Evolutionary conservation across 202 grass and related monocot species (phyloP).

Genomic region (Schoenoplectus triqueter): DNA sequence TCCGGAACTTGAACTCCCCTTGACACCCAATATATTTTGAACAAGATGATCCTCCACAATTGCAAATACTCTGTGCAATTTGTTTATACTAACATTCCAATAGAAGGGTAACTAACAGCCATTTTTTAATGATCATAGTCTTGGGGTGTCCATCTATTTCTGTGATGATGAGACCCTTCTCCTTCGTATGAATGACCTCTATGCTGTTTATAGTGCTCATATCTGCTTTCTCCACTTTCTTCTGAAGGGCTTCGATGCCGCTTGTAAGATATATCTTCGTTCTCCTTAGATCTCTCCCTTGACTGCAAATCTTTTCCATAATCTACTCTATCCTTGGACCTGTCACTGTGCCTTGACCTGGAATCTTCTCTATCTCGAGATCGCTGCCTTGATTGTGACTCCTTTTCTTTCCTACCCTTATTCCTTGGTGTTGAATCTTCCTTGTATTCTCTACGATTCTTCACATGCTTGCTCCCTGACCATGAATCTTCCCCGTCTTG

Average conservation of each 20-base stretch:
- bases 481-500: constrained; percentile 39
- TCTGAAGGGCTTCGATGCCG: constrained; percentile 39
- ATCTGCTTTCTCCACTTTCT: constrained; percentile 34
- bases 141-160: constrained; percentile 21
- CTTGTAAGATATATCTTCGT: constrained; percentile 44
- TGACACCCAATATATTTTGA: background rate
- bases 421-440: constrained; percentile 31
- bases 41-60: constrained; percentile 1
- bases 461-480: constrained; percentile 40
- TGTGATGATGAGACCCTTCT: constrained; percentile 19
- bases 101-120: background rate
- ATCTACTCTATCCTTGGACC: constrained; percentile 31
- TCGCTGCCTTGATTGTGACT: constrained; percentile 46
- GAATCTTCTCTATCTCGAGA: constrained; percentile 46
- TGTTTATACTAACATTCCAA: background rate
- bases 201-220: constrained; percentile 37
- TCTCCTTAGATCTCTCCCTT: constrained; percentile 40
- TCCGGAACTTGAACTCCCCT: background rate
- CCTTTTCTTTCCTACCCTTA: constrained; percentile 51
- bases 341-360: constrained; percentile 38
- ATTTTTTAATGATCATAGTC: background rate
- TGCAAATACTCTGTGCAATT: background rate
- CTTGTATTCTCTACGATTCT: constrained; percentile 4
- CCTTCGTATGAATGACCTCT: constrained; percentile 31
- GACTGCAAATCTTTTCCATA: constrained; percentile 11